phyloP scores from a whole-genome alignment of 2,329 filamentous ascomycete species.

The Xylaria sp. region DNA sequence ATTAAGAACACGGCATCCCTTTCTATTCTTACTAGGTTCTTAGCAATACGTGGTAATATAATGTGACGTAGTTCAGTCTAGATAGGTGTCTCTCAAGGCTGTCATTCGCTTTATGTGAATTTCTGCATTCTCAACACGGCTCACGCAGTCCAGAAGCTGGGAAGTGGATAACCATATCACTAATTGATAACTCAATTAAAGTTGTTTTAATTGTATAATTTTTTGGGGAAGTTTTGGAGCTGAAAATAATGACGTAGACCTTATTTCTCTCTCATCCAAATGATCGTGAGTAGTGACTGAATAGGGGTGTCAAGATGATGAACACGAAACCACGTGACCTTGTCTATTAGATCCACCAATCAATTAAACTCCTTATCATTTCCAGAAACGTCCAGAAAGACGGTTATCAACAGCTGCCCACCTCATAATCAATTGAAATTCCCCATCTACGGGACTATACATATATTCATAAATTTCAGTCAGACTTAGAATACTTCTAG shows the following conservation, averaged over 20 bases:
- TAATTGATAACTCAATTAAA: too few species aligned
- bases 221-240: neutral
- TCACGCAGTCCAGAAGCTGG: neutral
- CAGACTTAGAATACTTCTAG: neutral
- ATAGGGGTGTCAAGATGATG: neutral
- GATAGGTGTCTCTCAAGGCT: too few species aligned
- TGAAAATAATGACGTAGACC: too few species aligned
- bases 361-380: neutral
- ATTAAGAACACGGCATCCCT: neutral
- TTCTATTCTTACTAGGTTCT: neutral
- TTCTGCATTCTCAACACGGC: too few species aligned
- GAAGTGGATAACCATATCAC: neutral
- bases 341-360: neutral
- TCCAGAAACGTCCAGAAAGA: constrained; percentile 24
- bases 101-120: neutral
- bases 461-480: neutral
- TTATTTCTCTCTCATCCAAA: neutral
- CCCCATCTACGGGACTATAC: neutral
- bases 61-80: too few species aligned
- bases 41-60: neutral
- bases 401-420: neutral
- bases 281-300: neutral
- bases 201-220: too few species aligned
- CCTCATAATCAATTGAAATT: neutral
- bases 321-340: constrained; percentile 28